phyloP scores from a whole-genome alignment of 371 early-diverging fungal species.

The Mucor indicus region DNA sequence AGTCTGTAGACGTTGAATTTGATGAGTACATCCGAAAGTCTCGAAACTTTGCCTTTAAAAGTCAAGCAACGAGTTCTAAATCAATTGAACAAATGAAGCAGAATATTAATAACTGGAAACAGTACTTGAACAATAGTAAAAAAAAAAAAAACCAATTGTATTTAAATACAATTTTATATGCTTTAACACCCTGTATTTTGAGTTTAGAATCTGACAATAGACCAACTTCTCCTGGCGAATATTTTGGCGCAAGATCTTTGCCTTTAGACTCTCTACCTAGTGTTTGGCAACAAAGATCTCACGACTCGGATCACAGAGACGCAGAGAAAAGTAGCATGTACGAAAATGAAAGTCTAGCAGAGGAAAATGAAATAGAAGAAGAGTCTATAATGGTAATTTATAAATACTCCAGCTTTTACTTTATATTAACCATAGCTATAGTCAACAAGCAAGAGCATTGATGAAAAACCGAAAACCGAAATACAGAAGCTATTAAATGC shows the following conservation, averaged over 20 bases:
- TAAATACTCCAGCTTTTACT: background rate
- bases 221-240: slow-evolving; percentile 26
- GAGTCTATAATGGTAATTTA: too few species aligned
- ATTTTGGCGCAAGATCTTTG: slow-evolving; percentile 34
- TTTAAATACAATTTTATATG: background rate
- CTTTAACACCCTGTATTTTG: background rate
- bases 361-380: too few species aligned
- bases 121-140: slow-evolving; percentile 5
- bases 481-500: background rate
- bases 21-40: slow-evolving; percentile 17
- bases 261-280: slow-evolving; percentile 18
- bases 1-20: slow-evolving; percentile 23
- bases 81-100: background rate
- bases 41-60: slow-evolving; percentile 7
- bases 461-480: slow-evolving; percentile 1
- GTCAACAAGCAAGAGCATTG: too few species aligned
- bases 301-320: background rate
- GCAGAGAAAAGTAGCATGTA: background rate
- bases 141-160: slow-evolving; percentile 12
- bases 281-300: slow-evolving; percentile 10
- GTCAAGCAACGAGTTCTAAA: background rate
- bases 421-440: too few species aligned
- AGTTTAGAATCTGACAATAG: background rate
- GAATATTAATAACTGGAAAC: slow-evolving; percentile 2
- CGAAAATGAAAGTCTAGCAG: too few species aligned